phyloP scores from a whole-genome alignment of 169 alveolate species.

The Plasmodium inui region DNA sequence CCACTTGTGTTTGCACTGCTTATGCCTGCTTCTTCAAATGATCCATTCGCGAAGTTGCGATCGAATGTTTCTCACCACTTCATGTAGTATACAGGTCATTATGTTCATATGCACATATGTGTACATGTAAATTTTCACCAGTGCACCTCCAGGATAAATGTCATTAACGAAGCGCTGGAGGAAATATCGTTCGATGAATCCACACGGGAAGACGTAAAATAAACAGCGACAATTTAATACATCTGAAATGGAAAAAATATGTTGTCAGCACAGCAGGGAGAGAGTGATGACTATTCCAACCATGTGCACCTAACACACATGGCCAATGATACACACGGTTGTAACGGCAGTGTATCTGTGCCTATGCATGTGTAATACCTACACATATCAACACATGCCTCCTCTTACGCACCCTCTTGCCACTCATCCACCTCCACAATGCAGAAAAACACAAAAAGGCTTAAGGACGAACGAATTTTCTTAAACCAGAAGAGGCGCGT shows the following conservation, averaged over 20 bases:
- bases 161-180: constrained; percentile 31
- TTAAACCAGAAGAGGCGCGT: constrained; percentile 47
- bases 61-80: background rate
- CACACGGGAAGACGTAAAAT: constrained; percentile 22
- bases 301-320: background rate
- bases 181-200: constrained; percentile 11
- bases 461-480: constrained; percentile 35
- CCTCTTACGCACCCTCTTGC: background rate
- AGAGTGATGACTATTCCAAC: background rate
- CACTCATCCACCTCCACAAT: background rate
- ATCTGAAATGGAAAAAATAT: background rate
- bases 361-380: background rate
- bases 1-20: background rate
- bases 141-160: constrained; percentile 20
- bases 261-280: background rate
- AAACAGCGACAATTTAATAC: background rate
- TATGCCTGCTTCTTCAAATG: background rate
- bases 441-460: constrained; percentile 23
- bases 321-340: background rate
- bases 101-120: background rate
- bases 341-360: background rate
- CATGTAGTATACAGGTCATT: background rate
- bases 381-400: background rate
- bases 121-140: background rate
- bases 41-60: background rate